phyloP scores from a whole-genome alignment of 176 grass and related monocot species.

The Tillandsia fasciculata region DNA sequence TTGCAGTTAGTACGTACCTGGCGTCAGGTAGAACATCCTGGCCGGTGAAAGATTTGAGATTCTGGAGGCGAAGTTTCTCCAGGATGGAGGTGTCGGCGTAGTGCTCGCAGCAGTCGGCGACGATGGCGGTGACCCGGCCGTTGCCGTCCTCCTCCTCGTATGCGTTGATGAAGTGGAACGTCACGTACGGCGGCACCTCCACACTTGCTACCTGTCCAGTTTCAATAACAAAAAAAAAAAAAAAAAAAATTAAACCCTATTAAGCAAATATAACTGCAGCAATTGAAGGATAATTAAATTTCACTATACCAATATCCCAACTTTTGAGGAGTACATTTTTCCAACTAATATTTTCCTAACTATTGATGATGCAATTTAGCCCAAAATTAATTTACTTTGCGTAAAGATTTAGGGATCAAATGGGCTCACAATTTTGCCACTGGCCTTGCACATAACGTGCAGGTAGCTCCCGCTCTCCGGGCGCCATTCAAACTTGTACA shows the following conservation, averaged over 20 bases:
- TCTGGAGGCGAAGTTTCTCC: slow-evolving; percentile 73
- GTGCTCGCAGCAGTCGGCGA: slow-evolving; percentile 97
- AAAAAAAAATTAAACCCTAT: not conserved
- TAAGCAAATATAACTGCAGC: not conserved
- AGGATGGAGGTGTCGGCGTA: slow-evolving; percentile 80
- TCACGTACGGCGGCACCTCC: slow-evolving; percentile 88
- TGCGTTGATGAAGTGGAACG: slow-evolving; percentile 98
- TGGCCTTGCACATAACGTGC: slow-evolving; percentile 98
- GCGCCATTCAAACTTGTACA: slow-evolving; percentile 99
- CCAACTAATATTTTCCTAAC: too few species aligned
- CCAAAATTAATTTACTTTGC: too few species aligned
- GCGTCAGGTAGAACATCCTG: slow-evolving; percentile 83
- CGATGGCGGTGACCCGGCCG: slow-evolving; percentile 61
- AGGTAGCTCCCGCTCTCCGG: slow-evolving; percentile 69
- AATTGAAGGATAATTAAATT: too few species aligned
- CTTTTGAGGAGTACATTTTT: too few species aligned
- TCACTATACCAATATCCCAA: too few species aligned
- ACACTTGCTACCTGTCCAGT: slow-evolving; percentile 61
- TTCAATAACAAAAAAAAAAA: not conserved
- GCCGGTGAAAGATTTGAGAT: slow-evolving; percentile 45
- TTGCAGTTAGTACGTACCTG: slow-evolving; percentile 27
- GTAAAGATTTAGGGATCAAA: too few species aligned
- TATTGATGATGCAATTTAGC: too few species aligned
- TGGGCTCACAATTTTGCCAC: slow-evolving; percentile 59
- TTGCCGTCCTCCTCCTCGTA: slow-evolving; percentile 80